These are phyloP conservation scores for Loxodes magnus DNA, from an alignment of 73 alveolate genomes.

Conservation along the genomic window DNA sequence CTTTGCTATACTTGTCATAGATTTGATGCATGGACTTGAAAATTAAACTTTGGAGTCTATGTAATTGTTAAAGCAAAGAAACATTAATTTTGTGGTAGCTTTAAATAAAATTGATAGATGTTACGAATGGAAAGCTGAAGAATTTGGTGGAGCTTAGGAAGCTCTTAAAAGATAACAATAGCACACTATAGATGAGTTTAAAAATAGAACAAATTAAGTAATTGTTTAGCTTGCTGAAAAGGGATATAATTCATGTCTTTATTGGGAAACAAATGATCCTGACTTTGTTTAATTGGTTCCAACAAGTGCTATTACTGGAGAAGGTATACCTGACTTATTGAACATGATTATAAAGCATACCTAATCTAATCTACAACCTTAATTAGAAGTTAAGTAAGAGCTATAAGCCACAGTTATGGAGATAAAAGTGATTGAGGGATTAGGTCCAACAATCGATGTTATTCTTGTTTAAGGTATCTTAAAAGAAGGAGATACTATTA, in stretches of 20 bases:
- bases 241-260: constrained; percentile 79
- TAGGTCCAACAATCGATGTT: constrained; percentile 98
- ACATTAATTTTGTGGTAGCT: constrained; percentile 97
- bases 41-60: constrained; percentile 93
- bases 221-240: constrained; percentile 71
- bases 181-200: constrained; percentile 48
- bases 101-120: constrained; percentile 95
- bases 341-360: constrained; percentile 80
- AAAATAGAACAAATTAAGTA: constrained; percentile 44
- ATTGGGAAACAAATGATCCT: constrained; percentile 93
- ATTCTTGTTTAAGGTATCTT: constrained; percentile 95
- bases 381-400: constrained; percentile 27
- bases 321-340: constrained; percentile 98
- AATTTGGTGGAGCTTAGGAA: constrained; percentile 57
- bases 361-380: constrained; percentile 45
- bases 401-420: constrained; percentile 77
- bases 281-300: constrained; percentile 88
- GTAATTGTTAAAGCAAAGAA: constrained; percentile 78
- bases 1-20: constrained; percentile 96
- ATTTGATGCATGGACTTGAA: constrained; percentile 97
- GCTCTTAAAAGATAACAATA: constrained; percentile 42
- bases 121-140: constrained; percentile 73
- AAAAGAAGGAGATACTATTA: constrained; percentile 95
- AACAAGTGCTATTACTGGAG: constrained; percentile 99
- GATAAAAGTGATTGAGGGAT: constrained; percentile 94